A percentile compares a stretch with the other conserved stretches of the same genome.
Evolutionary conservation across 2,329 filamentous ascomycete species (phyloP).

Genomic region (Malbranchea zuffiana): DNA sequence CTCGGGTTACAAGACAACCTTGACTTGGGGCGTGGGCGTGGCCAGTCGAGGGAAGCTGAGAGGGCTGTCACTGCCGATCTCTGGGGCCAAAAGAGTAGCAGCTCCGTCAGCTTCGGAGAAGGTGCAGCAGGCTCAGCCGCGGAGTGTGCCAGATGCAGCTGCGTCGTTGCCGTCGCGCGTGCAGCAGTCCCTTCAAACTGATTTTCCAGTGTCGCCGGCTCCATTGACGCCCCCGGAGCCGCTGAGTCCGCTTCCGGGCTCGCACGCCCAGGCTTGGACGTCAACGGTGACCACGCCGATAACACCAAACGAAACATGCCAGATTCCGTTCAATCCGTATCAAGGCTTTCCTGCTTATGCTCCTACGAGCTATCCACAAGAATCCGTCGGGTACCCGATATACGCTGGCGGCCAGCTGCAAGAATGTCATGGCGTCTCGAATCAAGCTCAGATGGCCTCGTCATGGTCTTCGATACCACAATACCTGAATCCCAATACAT

Average conservation of each 20-base stretch:
- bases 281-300: neutral
- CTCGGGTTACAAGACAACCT: constrained; percentile 88
- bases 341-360: too few relatives aligned
- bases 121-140: neutral
- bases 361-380: too few relatives aligned
- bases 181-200: neutral
- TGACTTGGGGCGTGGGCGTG: constrained; percentile 94
- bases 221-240: neutral
- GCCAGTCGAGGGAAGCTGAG: constrained; percentile 90
- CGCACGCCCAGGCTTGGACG: neutral
- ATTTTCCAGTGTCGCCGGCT: neutral
- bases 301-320: too few relatives aligned
- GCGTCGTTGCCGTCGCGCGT: neutral
- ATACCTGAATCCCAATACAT: too few relatives aligned
- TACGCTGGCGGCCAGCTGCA: too few relatives aligned
- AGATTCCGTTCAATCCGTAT: too few relatives aligned
- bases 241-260: neutral
- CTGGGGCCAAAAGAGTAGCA: constrained; percentile 35
- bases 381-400: too few relatives aligned
- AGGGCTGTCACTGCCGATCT: constrained; percentile 64
- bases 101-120: constrained; percentile 19
- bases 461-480: too few relatives aligned
- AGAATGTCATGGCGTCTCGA: too few relatives aligned
- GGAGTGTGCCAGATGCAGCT: constrained; percentile 2
- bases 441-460: too few relatives aligned